Conservation (phyloP, 2,329 filamentous ascomycete genomes). For the Pezicula carpinea region DNA sequence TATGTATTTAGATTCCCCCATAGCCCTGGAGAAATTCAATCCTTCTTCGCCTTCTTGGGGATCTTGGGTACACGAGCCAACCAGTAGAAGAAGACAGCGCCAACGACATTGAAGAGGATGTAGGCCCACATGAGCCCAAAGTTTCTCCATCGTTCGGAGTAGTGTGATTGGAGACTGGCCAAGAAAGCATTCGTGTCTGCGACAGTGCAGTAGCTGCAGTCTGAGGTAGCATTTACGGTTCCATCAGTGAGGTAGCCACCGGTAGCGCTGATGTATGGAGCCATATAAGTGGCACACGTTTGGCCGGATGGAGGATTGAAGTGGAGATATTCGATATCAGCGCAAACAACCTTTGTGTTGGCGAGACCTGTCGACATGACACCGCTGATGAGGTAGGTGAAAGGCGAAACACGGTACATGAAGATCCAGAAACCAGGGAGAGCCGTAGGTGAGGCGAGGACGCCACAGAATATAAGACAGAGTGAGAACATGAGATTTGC, state of each 20-base stretch:
- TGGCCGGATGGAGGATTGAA: conserved; percentile 56
- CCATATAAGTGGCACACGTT: conserved; percentile 58
- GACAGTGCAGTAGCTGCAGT: conserved; percentile 54
- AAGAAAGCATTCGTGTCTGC: conserved; percentile 49
- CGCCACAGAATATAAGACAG: conserved; percentile 71
- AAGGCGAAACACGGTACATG: conserved; percentile 79
- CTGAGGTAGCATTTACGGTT: conserved; percentile 33
- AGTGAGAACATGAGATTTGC: conserved; percentile 73
- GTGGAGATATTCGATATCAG: conserved; percentile 62
- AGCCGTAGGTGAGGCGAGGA: conserved; percentile 57
- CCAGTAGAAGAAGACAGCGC: conserved; percentile 51
- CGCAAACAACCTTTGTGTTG: conserved; percentile 61
- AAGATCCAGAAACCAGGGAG: conserved; percentile 79
- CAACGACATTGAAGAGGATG: conserved; percentile 47
- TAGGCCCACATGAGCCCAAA: conserved; percentile 48
- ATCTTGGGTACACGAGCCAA: conserved; percentile 41
- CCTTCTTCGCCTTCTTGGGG: conserved; percentile 15
- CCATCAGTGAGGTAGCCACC: conserved; percentile 52
- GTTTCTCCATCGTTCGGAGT: conserved; percentile 61
- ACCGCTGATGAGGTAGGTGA: conserved; percentile 75
- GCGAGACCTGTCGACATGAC: conserved; percentile 69
- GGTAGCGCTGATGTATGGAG: conserved; percentile 38
- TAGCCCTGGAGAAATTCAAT: conserved; percentile 30
- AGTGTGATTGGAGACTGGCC: conserved; percentile 43
- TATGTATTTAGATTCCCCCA: too few species aligned